Conservation (phyloP, 2,329 filamentous ascomycete species). For the Cercospora sp. region DNA sequence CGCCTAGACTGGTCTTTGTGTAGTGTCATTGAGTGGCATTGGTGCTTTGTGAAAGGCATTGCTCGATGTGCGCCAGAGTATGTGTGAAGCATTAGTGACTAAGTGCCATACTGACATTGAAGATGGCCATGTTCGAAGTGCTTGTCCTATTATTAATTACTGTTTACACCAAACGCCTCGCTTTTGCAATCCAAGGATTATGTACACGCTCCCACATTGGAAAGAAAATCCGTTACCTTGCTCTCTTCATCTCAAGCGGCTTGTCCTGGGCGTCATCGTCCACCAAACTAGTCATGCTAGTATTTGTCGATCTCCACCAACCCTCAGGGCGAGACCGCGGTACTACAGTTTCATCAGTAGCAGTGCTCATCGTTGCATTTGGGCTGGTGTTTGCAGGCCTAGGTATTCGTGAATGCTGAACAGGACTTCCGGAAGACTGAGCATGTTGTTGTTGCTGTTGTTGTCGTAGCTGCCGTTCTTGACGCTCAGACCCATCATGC, state of each 20-base stretch:
- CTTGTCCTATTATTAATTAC: not conserved
- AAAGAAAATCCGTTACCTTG: not conserved
- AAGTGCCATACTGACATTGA: not conserved
- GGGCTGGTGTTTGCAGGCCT: slow-evolving; percentile 9
- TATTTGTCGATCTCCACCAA: slow-evolving; percentile 29
- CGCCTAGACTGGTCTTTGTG: not conserved
- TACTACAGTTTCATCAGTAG: slow-evolving; percentile 26
- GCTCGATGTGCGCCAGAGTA: not conserved
- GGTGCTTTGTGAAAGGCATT: not conserved
- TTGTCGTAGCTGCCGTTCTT: slow-evolving; percentile 7
- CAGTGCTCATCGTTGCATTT: slow-evolving; percentile 9
- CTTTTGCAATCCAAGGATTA: not conserved
- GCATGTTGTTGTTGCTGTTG: slow-evolving; percentile 7
- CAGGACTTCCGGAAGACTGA: slow-evolving; percentile 3
- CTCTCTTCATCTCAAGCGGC: slow-evolving; percentile 3
- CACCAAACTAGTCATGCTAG: slow-evolving; percentile 21
- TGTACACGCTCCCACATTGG: not conserved
- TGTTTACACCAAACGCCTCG: not conserved
- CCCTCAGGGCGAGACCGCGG: slow-evolving; percentile 24
- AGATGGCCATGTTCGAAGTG: not conserved
- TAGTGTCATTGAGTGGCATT: not conserved
- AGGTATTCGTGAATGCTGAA: slow-evolving; percentile 1
- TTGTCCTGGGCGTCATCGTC: slow-evolving; percentile 4
- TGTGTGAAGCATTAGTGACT: not conserved
- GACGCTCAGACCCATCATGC: not conserved